Evolutionary conservation across 1,139 yeast species (phyloP), one percentile per base, ranked within the genome.

Genomic region (Suhomyces maxii): DNA sequence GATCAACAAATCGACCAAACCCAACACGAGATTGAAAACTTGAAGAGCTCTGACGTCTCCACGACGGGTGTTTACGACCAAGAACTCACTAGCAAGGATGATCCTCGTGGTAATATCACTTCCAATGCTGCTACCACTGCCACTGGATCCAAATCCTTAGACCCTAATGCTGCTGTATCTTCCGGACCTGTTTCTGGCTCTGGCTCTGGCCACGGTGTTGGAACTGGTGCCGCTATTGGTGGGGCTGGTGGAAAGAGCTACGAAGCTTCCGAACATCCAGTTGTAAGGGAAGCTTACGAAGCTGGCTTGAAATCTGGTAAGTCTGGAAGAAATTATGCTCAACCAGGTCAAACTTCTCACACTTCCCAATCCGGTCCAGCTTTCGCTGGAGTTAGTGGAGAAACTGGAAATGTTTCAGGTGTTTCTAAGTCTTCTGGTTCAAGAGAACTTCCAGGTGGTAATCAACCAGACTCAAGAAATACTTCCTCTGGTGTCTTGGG

Each of bases 11-110:
- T 64, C 32, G 58, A 54, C 37, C 48, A 51, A 18, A 64, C 69
- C n/a, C 63, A 64, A 48, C 46, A 51, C n/a, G 65, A 63, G 46
- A 57, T 64, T 26, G 64, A 63, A 12, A 47, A 49, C n/a, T 55
- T 62, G 49, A 50, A 55, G 32, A 40, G 44, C 35, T 53, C 59
- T 34, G 51, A 51, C 39, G 56, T 55, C 7, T 57, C 64, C 7
- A 54, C 59, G 32, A 53, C 52, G 10, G 61, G 64, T 5, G 46
- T 55, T 10, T 50, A 56, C 48, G 45, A 58, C 34, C 55, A 57
- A 37, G 52, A 60, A 6, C 47, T 47, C 7, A 42, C 45, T 25
- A 37, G 6, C 11, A 11, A 28, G 9, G 26, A 37, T 7, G 31
- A 18, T 18, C 6, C 23, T 18, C 23, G 23, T 18, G 23, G 23